Evolutionary conservation across 2,329 filamentous ascomycete species (phyloP), one percentile per base, ranked within the genome.

Genomic region (Rhexocercosporidium sp.): DNA sequence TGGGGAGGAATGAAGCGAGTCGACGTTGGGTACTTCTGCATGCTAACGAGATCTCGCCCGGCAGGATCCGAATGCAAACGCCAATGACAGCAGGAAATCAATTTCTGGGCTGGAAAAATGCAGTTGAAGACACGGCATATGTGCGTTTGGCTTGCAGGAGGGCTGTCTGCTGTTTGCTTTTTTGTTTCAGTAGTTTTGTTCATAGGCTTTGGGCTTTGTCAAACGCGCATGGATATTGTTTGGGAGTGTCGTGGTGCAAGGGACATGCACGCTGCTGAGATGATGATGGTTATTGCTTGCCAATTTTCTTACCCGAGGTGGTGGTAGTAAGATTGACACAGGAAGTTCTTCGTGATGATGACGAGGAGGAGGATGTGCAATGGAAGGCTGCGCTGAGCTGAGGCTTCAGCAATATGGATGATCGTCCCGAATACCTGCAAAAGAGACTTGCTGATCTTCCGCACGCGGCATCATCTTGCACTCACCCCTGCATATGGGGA

Each of bases 341-440:
- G 14, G 25, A 14, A 27, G 46, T 25, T 27, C 20, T 9, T 27
- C 46, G n/a, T 49, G 46, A 49, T 27, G 46, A 49, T 22, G 46
- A 12, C 41, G 29, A 22, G 49, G 27, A 20, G 22, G 20, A 27
- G 25, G 46, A 49, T 22, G 16, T 4, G 4, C 27, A 3, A 37
- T 37, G 34, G 34, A 37, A 37, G 34, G n/a, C n/a, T n/a, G n/a
- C n/a, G 54, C 20, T n/a, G 18, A 41, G 16, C 53, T 29, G 6
- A 18, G 9, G 8, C 39, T 39, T 25, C 34, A 47, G 9, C 14
- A 56, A 34, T 56, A 56, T 56, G 51, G 29, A 56, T 51, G 62
- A 64, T 64, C 62, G 62, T 39, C 62, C 62, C 62, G 62, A 51
- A 59, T 39, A 64, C 51, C 62, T 64, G 53, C 51, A 47, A 46